Percentiles rank a stretch among this genome's conserved stretches.
Conservation (phyloP, 129 eudicot species). For the Arctium minus region DNA sequence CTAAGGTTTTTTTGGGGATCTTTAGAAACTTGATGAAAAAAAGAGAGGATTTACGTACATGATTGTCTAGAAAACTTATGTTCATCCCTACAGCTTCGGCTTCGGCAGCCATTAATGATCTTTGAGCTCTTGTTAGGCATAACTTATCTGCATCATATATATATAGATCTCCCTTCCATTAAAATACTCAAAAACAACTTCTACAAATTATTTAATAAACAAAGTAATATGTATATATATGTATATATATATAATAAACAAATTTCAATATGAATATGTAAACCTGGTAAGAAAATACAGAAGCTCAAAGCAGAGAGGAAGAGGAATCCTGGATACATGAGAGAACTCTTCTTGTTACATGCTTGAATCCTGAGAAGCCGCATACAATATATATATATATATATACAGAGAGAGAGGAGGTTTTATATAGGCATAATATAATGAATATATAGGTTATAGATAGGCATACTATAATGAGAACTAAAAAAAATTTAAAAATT, state of each 20-base stretch:
- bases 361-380: not conserved
- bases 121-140: slow-evolving; percentile 12
- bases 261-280: not conserved
- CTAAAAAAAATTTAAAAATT: too few species aligned
- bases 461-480: too few species aligned
- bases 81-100: not conserved
- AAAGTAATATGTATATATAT: not conserved
- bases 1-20: not conserved
- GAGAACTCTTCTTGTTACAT: slow-evolving; percentile 1
- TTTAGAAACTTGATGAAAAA: not conserved
- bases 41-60: not conserved
- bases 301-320: slow-evolving; percentile 13
- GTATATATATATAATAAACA: not conserved
- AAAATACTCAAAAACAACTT: not conserved
- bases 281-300: slow-evolving; percentile 7
- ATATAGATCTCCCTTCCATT: not conserved
- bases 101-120: not conserved
- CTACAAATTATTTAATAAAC: not conserved
- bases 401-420: not conserved
- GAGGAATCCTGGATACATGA: slow-evolving; percentile 23
- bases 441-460: too few species aligned
- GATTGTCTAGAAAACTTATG: slow-evolving; percentile 4
- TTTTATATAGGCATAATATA: too few species aligned
- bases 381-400: not conserved
- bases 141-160: not conserved